Evolutionary conservation across 768 basidiomycete genomes (phyloP).

Genomic region (Amanita phalloides): DNA sequence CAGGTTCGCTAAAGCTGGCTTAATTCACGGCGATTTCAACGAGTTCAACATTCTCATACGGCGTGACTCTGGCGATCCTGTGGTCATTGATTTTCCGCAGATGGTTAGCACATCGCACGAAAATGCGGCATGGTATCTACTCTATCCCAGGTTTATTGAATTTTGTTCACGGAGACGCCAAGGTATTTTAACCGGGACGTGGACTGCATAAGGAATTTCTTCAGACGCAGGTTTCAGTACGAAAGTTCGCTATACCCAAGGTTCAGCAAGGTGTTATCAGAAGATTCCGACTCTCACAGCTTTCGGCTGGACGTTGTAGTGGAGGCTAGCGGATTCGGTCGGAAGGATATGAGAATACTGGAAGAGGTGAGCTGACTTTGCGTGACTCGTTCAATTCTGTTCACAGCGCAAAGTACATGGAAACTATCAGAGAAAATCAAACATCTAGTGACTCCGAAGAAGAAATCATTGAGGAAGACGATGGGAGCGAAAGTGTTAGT

Average conservation of each 20-base stretch:
- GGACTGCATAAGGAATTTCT: slow-evolving; percentile 90
- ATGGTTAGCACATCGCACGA: slow-evolving; percentile 97
- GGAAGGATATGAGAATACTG: slow-evolving; percentile 69
- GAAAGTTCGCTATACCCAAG: slow-evolving; percentile 85
- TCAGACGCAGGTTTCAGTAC: slow-evolving; percentile 83
- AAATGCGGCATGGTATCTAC: slow-evolving; percentile 86
- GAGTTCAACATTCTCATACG: slow-evolving; percentile 97
- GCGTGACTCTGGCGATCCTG: slow-evolving; percentile 59
- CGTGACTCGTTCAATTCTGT: slow-evolving; percentile 11
- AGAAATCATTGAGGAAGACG: slow-evolving; percentile 14
- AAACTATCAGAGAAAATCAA: slow-evolving; percentile 30
- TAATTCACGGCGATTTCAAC: slow-evolving; percentile 99
- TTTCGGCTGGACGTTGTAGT: slow-evolving; percentile 86
- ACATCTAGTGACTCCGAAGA: slow-evolving; percentile 12
- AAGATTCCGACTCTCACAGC: slow-evolving; percentile 32
- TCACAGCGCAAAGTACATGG: slow-evolving; percentile 49
- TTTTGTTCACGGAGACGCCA: slow-evolving; percentile 7
- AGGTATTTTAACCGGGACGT: slow-evolving; percentile 99
- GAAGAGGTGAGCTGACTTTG: slow-evolving; percentile 57
- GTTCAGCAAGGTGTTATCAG: slow-evolving; percentile 57
- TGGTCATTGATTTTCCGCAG: slow-evolving; percentile 98
- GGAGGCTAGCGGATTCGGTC: slow-evolving; percentile 87
- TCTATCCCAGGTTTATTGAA: slow-evolving; percentile 5
- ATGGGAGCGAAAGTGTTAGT: slow-evolving; percentile 14
- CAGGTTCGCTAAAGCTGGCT: slow-evolving; percentile 82